A percentile compares a stretch with the other conserved stretches of the same genome.
These are phyloP conservation scores for Kwoniella pini DNA, from an alignment of 768 basidiomycete genomes.

Conservation along the genomic window DNA sequence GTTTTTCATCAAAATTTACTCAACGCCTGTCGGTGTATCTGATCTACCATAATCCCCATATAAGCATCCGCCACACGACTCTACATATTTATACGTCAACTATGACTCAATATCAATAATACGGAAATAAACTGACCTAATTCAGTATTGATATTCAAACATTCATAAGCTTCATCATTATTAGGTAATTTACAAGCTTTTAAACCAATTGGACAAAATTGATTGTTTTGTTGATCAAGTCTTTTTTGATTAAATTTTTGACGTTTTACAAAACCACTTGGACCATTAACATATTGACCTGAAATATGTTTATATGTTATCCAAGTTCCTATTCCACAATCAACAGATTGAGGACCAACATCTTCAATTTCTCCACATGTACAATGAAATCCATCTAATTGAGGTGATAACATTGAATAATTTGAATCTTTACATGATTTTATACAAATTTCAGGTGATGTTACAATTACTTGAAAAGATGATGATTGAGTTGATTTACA, in stretches of 20 bases:
- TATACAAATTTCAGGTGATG: constrained; percentile 6
- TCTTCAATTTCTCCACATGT: not conserved
- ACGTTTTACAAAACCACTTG: constrained; percentile 14
- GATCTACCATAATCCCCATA: constrained; percentile 6
- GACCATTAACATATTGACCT: not conserved
- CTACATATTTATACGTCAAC: not conserved
- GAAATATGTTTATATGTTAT: not conserved
- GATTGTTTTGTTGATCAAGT: not conserved
- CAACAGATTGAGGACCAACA: constrained; percentile 7
- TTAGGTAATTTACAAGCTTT: constrained; percentile 16
- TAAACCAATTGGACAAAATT: constrained; percentile 10
- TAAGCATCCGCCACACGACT: constrained; percentile 15
- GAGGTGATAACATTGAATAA: constrained; percentile 3
- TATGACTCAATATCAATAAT: not conserved
- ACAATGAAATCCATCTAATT: constrained; percentile 1
- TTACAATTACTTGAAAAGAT: not conserved
- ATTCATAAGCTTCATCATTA: constrained; percentile 12
- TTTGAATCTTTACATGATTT: not conserved
- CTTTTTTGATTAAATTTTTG: constrained; percentile 6
- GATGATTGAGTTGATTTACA: constrained; percentile 7
- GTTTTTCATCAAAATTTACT: not conserved
- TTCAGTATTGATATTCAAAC: constrained; percentile 11
- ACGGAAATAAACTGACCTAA: constrained; percentile 6
- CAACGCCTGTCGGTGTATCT: not conserved
- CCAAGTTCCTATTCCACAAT: constrained; percentile 6